Evolutionary conservation across 768 basidiomycete genomes (phyloP).

Genomic region (Strobilomyces dryophilus): DNA sequence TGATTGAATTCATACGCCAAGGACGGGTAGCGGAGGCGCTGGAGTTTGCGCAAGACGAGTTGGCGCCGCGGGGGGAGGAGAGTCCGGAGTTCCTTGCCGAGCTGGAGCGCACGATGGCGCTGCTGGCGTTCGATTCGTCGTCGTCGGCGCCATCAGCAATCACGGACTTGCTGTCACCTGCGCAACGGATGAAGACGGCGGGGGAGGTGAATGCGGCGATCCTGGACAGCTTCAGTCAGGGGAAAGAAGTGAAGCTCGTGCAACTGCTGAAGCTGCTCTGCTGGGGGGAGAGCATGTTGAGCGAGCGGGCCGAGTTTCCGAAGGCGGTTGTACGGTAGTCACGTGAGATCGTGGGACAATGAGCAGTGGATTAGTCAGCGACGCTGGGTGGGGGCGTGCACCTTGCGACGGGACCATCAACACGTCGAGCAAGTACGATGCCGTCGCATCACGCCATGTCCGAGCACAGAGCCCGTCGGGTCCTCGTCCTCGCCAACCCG

Average conservation of each 20-base stretch:
- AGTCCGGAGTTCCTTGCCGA: constrained; percentile 90
- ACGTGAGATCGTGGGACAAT: not conserved
- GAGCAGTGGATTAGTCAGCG: constrained; percentile 29
- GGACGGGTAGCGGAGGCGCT: constrained; percentile 77
- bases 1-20: constrained; percentile 91
- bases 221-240: constrained; percentile 86
- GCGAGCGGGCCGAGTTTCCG: constrained; percentile 77
- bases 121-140: constrained; percentile 76
- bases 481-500: constrained; percentile 61
- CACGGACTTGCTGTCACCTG: constrained; percentile 75
- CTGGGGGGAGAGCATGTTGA: constrained; percentile 84
- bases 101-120: constrained; percentile 91
- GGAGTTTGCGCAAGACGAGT: constrained; percentile 87
- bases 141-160: constrained; percentile 55
- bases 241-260: constrained; percentile 86
- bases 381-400: constrained; percentile 12
- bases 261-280: constrained; percentile 76
- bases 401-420: constrained; percentile 25
- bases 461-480: constrained; percentile 46
- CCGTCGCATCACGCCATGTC: constrained; percentile 45
- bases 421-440: constrained; percentile 11
- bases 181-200: constrained; percentile 91
- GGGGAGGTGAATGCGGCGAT: constrained; percentile 96
- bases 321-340: constrained; percentile 35
- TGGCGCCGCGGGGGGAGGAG: constrained; percentile 94